Base-by-base conservation (phyloP, 1,284 basidiomycete species). In the Leucoagaricus sp. region DNA sequence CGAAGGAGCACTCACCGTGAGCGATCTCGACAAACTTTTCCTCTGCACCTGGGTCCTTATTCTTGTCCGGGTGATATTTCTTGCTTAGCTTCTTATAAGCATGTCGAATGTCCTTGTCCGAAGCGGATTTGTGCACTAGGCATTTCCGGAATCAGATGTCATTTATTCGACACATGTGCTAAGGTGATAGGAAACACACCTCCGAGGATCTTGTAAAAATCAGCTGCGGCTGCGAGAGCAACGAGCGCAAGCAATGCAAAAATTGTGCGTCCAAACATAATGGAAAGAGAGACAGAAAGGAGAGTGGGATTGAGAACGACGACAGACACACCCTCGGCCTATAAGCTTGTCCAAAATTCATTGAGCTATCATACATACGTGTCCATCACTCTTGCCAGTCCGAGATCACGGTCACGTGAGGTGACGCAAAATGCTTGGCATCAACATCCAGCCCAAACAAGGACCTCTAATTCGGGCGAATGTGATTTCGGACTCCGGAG, bases 21-120 rank as follows among this genome's bases (percentile, higher is more conserved):
- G 94, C 89, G 67, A 96, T 87, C 63, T 96, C 87, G 15, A 96
- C 91, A 67, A 97, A 97, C 69, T 82, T 89, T 61, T 86, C 85
- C 69, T 94, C 89, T 21, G 94, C 89, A 12, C 79, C 86, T 58
- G 86, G 81, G 12, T 92, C 91, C 63, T 89, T 89, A 73, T 96
- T 97, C 78, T 96, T 96, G 76, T 98, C 95, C 0, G 95, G 95
- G 69, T 97, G 95, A 61, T 85, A 93, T 73, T 88, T 93, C 65
- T 87, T 89, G 72, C 93, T 95, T 47, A 96, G 77, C 69, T 86
- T 88, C 74, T 95, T 91, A 77, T 97, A 98, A 1, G 94, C 93
- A 64, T 91, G 87, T 72, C 91, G 86, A 69, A 98, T 93, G 63
- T 96, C 93, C 64, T 85, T 84, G 34, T 96, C 93, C 29, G 86